These are phyloP conservation scores for Huntiella abstrusa DNA, from an alignment of 2,329 filamentous ascomycete species.

Conservation along the genomic window DNA sequence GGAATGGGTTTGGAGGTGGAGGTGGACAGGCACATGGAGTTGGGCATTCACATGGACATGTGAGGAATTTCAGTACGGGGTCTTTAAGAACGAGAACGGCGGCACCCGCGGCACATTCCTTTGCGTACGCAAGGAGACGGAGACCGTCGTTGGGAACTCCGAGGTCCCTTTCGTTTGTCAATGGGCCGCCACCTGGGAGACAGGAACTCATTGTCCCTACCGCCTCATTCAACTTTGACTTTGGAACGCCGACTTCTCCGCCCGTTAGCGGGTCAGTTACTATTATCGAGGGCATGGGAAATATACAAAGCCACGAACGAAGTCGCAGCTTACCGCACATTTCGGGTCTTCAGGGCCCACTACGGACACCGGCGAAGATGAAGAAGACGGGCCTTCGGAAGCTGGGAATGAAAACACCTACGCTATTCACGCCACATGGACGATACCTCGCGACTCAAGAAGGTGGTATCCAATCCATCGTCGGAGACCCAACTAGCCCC, in stretches of 20 bases:
- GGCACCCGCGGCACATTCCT: slow-evolving; percentile 6
- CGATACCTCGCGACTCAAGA: too few relatives aligned
- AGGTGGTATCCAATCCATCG: too few relatives aligned
- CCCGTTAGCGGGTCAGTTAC: neutral
- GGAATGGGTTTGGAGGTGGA: neutral
- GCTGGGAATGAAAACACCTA: neutral
- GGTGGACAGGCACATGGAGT: neutral
- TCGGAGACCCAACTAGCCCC: neutral
- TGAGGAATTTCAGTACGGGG: neutral
- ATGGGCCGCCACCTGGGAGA: slow-evolving; percentile 6
- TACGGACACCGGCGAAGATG: slow-evolving; percentile 10
- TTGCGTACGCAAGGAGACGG: slow-evolving; percentile 7
- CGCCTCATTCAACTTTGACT: slow-evolving; percentile 4
- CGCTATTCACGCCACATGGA: too few relatives aligned
- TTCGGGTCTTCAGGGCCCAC: slow-evolving; percentile 4
- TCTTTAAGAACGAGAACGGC: neutral
- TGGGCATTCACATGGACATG: neutral
- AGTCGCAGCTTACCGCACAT: slow-evolving; percentile 8
- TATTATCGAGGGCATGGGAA: neutral
- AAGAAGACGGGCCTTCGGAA: slow-evolving; percentile 2
- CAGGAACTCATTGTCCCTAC: neutral
- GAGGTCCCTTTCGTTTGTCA: slow-evolving; percentile 8
- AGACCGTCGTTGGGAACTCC: slow-evolving; percentile 8
- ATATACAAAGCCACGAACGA: neutral
- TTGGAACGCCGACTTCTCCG: neutral